A percentile compares a stretch with the other conserved stretches of the same genome.
Evolutionary conservation across 179 eudicot genomes (phyloP).

Genomic region (Pouteria campechiana): DNA sequence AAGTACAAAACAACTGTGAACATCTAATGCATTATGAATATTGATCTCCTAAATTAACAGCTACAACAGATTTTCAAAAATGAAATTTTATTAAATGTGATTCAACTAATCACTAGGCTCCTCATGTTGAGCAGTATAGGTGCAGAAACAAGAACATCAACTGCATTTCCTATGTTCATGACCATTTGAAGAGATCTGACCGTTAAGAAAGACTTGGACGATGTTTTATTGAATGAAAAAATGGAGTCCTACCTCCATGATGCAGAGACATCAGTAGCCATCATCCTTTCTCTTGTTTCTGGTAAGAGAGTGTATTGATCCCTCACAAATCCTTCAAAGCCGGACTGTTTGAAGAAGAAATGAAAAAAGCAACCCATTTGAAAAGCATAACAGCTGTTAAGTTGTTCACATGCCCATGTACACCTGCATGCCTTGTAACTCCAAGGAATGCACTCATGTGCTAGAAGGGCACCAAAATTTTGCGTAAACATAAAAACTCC

Average conservation of each 20-base stretch:
- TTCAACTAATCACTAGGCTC: no score
- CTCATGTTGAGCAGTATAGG: background rate
- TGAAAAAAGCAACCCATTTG: background rate
- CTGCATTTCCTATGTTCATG: no score
- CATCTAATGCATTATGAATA: slow-evolving; percentile 8
- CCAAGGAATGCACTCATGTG: no score
- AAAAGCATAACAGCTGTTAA: background rate
- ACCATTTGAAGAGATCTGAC: no score
- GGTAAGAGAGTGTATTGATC: slow-evolving; percentile 81
- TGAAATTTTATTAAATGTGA: no score
- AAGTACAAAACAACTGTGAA: background rate
- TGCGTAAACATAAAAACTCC: no score
- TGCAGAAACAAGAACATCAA: background rate
- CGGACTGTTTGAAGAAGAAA: slow-evolving; percentile 48
- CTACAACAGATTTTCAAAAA: no score
- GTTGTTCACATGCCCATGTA: no score
- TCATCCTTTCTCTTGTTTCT: slow-evolving; percentile 87
- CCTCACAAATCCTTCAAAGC: slow-evolving; percentile 87
- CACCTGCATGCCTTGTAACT: background rate
- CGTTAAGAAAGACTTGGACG: no score
- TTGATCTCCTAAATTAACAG: background rate
- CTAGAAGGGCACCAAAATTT: no score
- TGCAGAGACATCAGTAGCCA: slow-evolving; percentile 85
- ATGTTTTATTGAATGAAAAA: background rate
- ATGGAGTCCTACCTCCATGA: slow-evolving; percentile 58